These are phyloP conservation scores for Alternaria infectoria DNA, from an alignment of 2,329 filamentous ascomycete genomes.

Conservation along the genomic window DNA sequence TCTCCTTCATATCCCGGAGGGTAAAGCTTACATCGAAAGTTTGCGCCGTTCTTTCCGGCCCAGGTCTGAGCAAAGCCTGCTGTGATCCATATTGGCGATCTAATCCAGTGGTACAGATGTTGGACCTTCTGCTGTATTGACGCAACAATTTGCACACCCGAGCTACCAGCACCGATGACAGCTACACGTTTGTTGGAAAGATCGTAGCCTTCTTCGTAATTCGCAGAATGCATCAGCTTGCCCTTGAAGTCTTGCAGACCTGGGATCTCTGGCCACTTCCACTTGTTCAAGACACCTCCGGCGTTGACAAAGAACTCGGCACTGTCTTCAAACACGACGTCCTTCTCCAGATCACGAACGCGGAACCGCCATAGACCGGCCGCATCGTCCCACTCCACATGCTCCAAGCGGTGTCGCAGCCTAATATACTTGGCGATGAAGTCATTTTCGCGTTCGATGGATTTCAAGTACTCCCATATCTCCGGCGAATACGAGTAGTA, in stretches of 20 bases:
- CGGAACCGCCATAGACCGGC: constrained; percentile 24
- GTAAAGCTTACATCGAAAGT: constrained; percentile 49
- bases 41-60: constrained; percentile 55
- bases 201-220: constrained; percentile 49
- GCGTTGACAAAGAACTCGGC: constrained; percentile 35
- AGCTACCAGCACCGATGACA: constrained; percentile 52
- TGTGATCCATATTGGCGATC: constrained; percentile 57
- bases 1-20: too few species aligned
- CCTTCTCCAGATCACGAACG: constrained; percentile 20
- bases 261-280: constrained; percentile 53
- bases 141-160: constrained; percentile 53
- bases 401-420: constrained; percentile 23
- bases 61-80: constrained; percentile 56
- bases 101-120: constrained; percentile 51
- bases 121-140: constrained; percentile 49
- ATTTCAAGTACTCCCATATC: constrained; percentile 58
- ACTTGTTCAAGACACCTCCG: constrained; percentile 35
- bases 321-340: constrained; percentile 22
- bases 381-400: constrained; percentile 23
- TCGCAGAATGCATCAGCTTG: constrained; percentile 53
- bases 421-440: constrained; percentile 39
- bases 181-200: constrained; percentile 49
- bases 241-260: constrained; percentile 50
- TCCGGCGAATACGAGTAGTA: constrained; percentile 55
- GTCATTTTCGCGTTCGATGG: constrained; percentile 45